Base-by-base conservation (phyloP, 225 moss, liverwort and hornwort species). In the Polytrichum commune region DNA sequence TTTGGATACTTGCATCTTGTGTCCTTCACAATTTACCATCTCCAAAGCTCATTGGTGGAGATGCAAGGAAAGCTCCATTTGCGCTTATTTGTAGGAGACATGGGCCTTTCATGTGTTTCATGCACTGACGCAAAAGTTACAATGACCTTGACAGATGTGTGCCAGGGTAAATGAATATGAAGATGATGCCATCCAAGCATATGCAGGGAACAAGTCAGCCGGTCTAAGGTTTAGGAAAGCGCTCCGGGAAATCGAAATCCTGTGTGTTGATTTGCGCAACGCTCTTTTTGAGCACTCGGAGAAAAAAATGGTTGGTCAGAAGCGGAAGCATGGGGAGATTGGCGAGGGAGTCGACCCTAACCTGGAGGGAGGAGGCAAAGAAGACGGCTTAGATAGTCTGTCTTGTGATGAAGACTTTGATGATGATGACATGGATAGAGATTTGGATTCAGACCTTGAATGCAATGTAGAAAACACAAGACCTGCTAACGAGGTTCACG, bases 151-250 rank as follows among this genome's bases (percentile, higher is more conserved):
- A 53, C 83, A 94, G 97, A 98, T 98, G 84, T 98, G 97, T 74
- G 97, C 88, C 62, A 86, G 91, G 58, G 91, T 98, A 69, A 91
- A 91, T 55, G 97, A 98, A 79, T 94, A 98, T 32, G 92, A 98
- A 81, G 94, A 92, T 27, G 97, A 98, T 62, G 95, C 95, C 64
- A 94, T 92, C 69, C 94, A 98, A 81, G 94, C 97, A 0, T 98
- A 98, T 4, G 92, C 90, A 7, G 97, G 97, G 30, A 98, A 98
- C 72, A 98, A 98, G 74, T 98, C 97, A 56, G 97, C 97, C 0
- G 97, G 97, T 60, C 93, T 98, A 3, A 91, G 97, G 65, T 79
- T 98, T 53, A 88, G 97, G n/a, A 98, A 98, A 74, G 92, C 91
- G 16, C 84, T 98, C 3, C 92, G 95, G 8, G 94, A 93, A 72